A percentile compares a stretch with the other conserved stretches of the same genome.
phyloP scores from a whole-genome alignment of 1,284 basidiomycete genomes.

The Phlebopus sp. region DNA sequence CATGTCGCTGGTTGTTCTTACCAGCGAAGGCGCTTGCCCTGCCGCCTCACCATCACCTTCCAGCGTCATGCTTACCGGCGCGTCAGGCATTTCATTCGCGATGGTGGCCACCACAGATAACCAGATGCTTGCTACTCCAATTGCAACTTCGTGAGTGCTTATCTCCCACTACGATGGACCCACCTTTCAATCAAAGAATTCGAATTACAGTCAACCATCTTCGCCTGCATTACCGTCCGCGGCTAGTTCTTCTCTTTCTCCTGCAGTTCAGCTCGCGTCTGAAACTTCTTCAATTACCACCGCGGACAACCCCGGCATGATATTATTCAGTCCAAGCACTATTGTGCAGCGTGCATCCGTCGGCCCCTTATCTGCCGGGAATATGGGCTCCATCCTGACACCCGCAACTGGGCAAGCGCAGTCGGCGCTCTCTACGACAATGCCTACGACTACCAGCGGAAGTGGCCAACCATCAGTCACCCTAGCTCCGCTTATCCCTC shows the following conservation, averaged over 20 bases:
- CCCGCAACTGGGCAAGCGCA: constrained; percentile 27
- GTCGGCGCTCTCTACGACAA: constrained; percentile 43
- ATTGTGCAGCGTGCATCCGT: neutral
- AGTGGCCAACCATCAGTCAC: constrained; percentile 36
- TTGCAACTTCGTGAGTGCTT: neutral
- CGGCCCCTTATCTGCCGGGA: neutral
- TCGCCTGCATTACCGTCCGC: neutral
- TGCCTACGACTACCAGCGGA: constrained; percentile 39
- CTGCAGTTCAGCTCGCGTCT: neutral
- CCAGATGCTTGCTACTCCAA: neutral
- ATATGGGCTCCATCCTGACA: constrained; percentile 3
- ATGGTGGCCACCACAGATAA: neutral
- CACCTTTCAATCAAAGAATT: no score
- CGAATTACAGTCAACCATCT: neutral
- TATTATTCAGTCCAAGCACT: neutral
- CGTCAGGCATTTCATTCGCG: neutral
- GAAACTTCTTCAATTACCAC: neutral
- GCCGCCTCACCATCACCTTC: no score
- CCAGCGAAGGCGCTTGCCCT: no score
- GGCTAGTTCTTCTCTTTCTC: neutral
- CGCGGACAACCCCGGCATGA: neutral
- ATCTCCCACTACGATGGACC: no score
- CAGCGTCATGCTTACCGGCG: neutral
- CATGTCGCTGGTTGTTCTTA: no score
- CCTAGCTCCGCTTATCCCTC: constrained; percentile 46